Evolutionary conservation across 2,329 filamentous ascomycete species (phyloP).

Genomic region (Clarireedia paspali): DNA sequence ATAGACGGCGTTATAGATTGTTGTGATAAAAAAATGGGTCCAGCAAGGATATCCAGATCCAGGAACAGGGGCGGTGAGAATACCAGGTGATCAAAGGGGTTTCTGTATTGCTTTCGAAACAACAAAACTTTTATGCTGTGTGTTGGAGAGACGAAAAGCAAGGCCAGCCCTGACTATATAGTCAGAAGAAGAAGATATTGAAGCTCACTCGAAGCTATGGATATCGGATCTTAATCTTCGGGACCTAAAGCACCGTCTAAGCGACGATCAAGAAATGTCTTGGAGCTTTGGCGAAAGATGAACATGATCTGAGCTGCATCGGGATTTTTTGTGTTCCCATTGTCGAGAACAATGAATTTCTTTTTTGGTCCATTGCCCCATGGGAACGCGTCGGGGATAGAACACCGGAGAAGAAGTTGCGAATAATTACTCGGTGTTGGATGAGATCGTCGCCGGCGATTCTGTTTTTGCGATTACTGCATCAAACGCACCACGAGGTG

Average conservation of each 20-base stretch:
- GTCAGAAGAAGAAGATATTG: neutral
- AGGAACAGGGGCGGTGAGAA: conserved; percentile 10
- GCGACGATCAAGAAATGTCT: neutral
- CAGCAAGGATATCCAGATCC: conserved; percentile 5
- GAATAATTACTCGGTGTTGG: neutral
- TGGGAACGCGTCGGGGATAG: neutral
- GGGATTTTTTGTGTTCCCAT: conserved; percentile 1
- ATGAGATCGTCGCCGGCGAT: conserved; percentile 3
- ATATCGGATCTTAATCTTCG: neutral
- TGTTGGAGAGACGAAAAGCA: neutral
- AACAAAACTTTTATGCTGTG: conserved; percentile 9
- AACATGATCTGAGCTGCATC: conserved; percentile 3
- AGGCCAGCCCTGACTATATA: neutral
- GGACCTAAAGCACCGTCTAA: neutral
- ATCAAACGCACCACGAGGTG: neutral
- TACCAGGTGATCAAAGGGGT: conserved; percentile 8
- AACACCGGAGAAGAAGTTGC: neutral
- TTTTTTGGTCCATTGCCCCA: neutral
- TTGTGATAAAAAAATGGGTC: conserved; percentile 7
- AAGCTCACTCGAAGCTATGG: conserved; percentile 9
- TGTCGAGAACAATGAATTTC: neutral
- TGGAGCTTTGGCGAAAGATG: conserved; percentile 1
- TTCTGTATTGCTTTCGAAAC: conserved; percentile 1
- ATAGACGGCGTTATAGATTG: neutral
- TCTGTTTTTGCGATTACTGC: neutral